Conservation (phyloP, 2,329 filamentous ascomycete species). For the Aurifilum marmelostoma region DNA sequence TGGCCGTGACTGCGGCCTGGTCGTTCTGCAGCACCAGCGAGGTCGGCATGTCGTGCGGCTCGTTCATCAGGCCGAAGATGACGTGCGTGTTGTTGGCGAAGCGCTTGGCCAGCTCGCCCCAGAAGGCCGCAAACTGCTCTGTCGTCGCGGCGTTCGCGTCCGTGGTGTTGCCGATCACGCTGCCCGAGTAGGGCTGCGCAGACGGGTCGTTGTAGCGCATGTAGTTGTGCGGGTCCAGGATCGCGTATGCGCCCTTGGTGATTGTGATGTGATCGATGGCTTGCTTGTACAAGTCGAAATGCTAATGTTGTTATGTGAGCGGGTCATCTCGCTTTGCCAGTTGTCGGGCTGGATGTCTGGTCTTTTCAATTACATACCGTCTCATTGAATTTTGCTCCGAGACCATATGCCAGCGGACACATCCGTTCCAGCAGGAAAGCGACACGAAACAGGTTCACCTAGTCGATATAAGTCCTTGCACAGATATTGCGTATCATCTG, state of each 20-base stretch:
- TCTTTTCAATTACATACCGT: constrained; percentile 33
- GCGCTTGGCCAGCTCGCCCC: constrained; percentile 50
- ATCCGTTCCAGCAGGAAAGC: constrained; percentile 56
- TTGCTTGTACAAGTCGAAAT: constrained; percentile 49
- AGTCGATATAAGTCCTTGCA: neutral
- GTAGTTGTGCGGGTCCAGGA: constrained; percentile 57
- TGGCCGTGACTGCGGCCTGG: constrained; percentile 51
- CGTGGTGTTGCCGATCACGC: constrained; percentile 51
- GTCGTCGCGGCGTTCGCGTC: constrained; percentile 51
- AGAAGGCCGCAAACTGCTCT: constrained; percentile 51
- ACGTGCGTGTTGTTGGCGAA: constrained; percentile 51
- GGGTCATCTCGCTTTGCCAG: neutral
- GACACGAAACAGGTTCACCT: constrained; percentile 51
- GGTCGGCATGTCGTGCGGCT: constrained; percentile 55
- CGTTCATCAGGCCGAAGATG: constrained; percentile 55
- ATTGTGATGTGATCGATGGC: constrained; percentile 55
- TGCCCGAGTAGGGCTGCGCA: constrained; percentile 50
- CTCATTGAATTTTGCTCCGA: constrained; percentile 54
- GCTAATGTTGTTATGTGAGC: constrained; percentile 27
- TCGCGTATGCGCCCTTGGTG: constrained; percentile 49
- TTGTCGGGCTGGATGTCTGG: neutral
- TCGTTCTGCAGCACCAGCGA: constrained; percentile 49
- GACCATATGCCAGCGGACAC: constrained; percentile 49
- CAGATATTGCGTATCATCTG: neutral
- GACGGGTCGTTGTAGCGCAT: constrained; percentile 58